phyloP scores from a whole-genome alignment of 1,284 basidiomycete genomes.

The Trichosporon asahii region DNA sequence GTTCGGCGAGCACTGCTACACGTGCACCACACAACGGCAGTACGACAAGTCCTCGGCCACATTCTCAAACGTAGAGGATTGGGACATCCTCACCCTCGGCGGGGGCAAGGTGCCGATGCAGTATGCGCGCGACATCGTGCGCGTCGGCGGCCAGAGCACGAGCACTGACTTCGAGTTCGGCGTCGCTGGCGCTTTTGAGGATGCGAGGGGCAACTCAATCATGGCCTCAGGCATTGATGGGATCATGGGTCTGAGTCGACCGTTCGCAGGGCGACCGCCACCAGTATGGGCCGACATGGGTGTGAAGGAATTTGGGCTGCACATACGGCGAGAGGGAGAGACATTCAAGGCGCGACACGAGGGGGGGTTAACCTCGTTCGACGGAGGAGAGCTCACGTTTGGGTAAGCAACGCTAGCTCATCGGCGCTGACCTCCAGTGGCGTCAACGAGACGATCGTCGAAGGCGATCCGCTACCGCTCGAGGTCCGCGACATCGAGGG shows the following conservation, averaged over 20 bases:
- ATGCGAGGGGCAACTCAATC: background rate
- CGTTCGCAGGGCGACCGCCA: background rate
- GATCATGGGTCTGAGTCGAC: background rate
- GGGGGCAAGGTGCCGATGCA: background rate
- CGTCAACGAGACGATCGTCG: background rate
- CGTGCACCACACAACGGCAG: background rate
- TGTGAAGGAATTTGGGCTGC: background rate
- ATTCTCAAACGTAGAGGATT: background rate
- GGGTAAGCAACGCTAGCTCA: background rate
- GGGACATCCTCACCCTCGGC: background rate
- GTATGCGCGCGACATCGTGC: background rate
- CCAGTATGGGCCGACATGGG: background rate
- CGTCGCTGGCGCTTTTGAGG: background rate
- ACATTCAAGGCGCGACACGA: background rate
- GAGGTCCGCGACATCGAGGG: background rate
- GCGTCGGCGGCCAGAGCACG: background rate
- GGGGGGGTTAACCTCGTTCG: background rate
- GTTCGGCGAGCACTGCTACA: conserved; percentile 19
- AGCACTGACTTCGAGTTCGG: background rate
- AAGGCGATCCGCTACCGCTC: background rate
- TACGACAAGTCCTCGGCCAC: background rate
- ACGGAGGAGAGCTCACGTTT: background rate
- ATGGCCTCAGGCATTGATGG: background rate
- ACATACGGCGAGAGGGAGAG: background rate
- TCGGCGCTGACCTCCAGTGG: background rate